A percentile compares a stretch with the other conserved stretches of the same genome.
Evolutionary conservation across 257 asterid genomes (phyloP).

Genomic region (Penstemon barbatus): DNA sequence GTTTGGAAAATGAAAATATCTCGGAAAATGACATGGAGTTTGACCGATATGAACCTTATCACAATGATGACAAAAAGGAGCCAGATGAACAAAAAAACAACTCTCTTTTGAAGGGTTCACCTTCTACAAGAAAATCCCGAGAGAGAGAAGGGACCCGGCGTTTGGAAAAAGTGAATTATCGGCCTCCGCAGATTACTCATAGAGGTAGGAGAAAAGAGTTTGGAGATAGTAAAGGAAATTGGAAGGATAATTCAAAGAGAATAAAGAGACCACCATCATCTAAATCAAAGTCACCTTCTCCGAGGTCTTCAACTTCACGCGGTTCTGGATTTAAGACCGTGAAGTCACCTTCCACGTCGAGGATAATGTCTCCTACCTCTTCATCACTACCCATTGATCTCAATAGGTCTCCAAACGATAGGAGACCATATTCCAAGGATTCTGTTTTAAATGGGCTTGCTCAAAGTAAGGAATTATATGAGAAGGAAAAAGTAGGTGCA

Average conservation of each 20-base stretch:
- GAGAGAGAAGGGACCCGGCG: conserved; percentile 33
- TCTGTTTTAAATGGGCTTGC: conserved; percentile 21
- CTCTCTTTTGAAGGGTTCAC: conserved; percentile 21
- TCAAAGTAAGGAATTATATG: conserved; percentile 20
- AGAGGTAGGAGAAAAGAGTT: conserved; percentile 31
- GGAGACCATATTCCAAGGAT: conserved; percentile 26
- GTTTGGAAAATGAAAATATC: conserved; percentile 36
- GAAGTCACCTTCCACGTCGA: conserved; percentile 9
- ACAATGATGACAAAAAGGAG: conserved; percentile 38
- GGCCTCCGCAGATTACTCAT: conserved; percentile 24
- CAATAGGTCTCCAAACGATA: conserved; percentile 33
- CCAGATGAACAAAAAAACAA: conserved; percentile 25
- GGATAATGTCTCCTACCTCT: conserved; percentile 37
- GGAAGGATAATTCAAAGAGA: conserved; percentile 32
- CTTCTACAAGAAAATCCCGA: conserved; percentile 25
- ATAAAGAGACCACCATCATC: conserved; percentile 39
- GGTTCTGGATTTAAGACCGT: conserved; percentile 26
- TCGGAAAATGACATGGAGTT: conserved; percentile 39
- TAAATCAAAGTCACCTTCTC: conserved; percentile 37
- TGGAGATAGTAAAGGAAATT: conserved; percentile 36
- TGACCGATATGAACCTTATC: conserved; percentile 57
- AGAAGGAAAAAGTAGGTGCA: conserved; percentile 23
- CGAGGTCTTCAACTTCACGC: conserved; percentile 36
- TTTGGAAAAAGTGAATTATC: conserved; percentile 22
- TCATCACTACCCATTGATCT: conserved; percentile 31